Conservation (phyloP, 495 filamentous ascomycete genomes). For the Arthonia radiata region DNA sequence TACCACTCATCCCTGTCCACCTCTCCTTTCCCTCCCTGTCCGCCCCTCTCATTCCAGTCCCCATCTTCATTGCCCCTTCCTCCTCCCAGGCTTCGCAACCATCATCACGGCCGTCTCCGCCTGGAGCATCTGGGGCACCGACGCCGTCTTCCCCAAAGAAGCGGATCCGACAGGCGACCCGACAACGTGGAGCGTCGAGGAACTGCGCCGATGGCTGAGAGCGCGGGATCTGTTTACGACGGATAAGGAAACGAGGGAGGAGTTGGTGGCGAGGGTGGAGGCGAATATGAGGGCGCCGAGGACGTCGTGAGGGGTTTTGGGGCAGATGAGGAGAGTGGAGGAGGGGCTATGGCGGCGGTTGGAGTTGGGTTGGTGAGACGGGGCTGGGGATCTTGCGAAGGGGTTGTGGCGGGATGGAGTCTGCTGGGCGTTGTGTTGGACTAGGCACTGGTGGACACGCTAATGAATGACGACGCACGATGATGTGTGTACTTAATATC, state of each 20-base stretch:
- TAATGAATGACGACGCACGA: too few species aligned
- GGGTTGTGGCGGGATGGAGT: too few species aligned
- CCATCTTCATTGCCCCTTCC: slow-evolving; percentile 21
- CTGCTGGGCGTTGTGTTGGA: too few species aligned
- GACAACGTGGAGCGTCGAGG: slow-evolving; percentile 7
- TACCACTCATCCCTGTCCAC: slow-evolving; percentile 6
- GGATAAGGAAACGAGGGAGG: slow-evolving; percentile 38
- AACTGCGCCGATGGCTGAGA: slow-evolving; percentile 47
- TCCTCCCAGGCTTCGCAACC: slow-evolving; percentile 54
- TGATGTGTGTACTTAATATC: too few species aligned
- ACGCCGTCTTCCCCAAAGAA: slow-evolving; percentile 48
- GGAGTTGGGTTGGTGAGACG: too few species aligned
- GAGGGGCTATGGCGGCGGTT: too few species aligned
- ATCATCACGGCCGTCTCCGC: slow-evolving; percentile 63
- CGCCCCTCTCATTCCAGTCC: slow-evolving; percentile 17
- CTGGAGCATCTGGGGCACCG: slow-evolving; percentile 55
- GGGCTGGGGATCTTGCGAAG: too few species aligned
- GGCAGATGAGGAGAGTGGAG: too few species aligned
- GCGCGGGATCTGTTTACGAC: slow-evolving; percentile 45
- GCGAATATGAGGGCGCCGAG: slow-evolving; percentile 39
- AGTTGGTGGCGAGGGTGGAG: slow-evolving; percentile 56
- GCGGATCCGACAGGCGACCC: slow-evolving; percentile 43
- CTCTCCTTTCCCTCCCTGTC: slow-evolving; percentile 3
- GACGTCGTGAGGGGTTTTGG: too few species aligned
- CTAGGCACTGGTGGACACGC: too few species aligned